Percentiles rank a stretch among this genome's conserved stretches.
These are phyloP conservation scores for Chondrus crispus DNA, from an alignment of 23 red algal genomes.

Conservation along the genomic window DNA sequence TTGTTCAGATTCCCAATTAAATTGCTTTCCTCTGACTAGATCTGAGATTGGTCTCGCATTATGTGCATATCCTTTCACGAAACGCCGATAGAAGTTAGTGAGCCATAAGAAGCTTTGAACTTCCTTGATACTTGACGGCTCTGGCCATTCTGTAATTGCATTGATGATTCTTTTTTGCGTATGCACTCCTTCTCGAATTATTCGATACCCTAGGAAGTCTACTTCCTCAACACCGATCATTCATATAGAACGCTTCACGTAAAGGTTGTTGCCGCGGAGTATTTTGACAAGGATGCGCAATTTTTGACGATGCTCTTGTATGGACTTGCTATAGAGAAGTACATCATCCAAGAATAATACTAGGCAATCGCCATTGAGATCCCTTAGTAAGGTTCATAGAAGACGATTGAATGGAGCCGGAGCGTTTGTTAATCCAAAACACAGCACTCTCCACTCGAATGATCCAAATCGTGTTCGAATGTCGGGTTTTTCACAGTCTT, in stretches of 20 bases:
- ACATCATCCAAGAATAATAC: constrained; percentile 29
- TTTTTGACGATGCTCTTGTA: constrained; percentile 5
- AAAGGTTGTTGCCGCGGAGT: not conserved
- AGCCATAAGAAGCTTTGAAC: constrained; percentile 45
- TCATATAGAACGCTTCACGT: not conserved
- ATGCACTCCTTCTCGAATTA: not conserved
- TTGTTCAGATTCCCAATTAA: not conserved
- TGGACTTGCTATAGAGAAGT: constrained; percentile 4
- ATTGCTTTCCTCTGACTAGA: not conserved
- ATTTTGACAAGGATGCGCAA: not conserved
- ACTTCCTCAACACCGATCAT: constrained; percentile 11
- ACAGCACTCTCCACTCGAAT: constrained; percentile 31
- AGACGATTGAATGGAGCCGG: not conserved
- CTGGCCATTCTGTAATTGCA: constrained; percentile 13
- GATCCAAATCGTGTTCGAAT: constrained; percentile 1
- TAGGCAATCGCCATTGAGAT: not conserved
- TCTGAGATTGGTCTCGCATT: not conserved
- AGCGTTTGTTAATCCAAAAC: not conserved
- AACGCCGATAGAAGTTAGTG: not conserved
- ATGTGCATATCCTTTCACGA: not conserved
- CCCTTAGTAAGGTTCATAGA: not conserved
- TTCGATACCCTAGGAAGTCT: not conserved
- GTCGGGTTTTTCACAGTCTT: not conserved
- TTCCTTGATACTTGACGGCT: constrained; percentile 17
- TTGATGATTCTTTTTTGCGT: constrained; percentile 17